Evolutionary conservation across 768 basidiomycete species (phyloP).

Genomic region (Suillus sp.): DNA sequence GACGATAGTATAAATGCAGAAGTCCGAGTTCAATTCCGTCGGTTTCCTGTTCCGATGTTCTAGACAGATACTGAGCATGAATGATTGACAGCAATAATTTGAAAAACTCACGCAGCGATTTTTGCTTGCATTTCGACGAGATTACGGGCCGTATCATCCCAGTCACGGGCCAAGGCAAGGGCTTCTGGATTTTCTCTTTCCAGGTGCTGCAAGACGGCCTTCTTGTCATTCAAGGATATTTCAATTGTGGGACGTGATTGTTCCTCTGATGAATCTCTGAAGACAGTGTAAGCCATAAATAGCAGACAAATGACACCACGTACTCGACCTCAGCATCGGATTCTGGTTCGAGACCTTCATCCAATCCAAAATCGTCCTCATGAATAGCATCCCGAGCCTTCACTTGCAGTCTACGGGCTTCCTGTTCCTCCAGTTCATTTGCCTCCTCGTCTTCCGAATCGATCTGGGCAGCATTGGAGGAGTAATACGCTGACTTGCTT

Average conservation of each 20-base stretch:
- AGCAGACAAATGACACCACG: constrained; percentile 4
- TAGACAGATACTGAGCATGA: constrained; percentile 28
- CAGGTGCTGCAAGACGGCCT: constrained; percentile 60
- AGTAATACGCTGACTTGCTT: constrained; percentile 80
- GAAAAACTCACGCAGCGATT: constrained; percentile 50
- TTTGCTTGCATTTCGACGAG: constrained; percentile 55
- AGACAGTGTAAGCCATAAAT: not conserved
- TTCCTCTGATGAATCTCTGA: constrained; percentile 21
- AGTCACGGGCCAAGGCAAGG: constrained; percentile 79
- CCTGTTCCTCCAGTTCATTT: constrained; percentile 84
- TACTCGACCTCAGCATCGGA: constrained; percentile 34
- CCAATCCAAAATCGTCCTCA: constrained; percentile 85
- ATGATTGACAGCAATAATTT: not conserved
- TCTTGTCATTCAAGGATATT: constrained; percentile 56
- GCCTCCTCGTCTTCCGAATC: constrained; percentile 90
- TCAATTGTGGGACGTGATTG: constrained; percentile 6
- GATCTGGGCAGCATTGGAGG: constrained; percentile 77
- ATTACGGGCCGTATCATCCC: constrained; percentile 67
- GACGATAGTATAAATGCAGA: constrained; percentile 87
- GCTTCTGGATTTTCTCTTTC: constrained; percentile 79
- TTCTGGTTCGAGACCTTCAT: constrained; percentile 50
- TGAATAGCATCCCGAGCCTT: constrained; percentile 71
- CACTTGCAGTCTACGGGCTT: constrained; percentile 76
- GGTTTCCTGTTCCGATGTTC: constrained; percentile 48
- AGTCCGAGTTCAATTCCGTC: constrained; percentile 67